Conservation (phyloP, 768 basidiomycete genomes). For the Suillus hirtellus region DNA sequence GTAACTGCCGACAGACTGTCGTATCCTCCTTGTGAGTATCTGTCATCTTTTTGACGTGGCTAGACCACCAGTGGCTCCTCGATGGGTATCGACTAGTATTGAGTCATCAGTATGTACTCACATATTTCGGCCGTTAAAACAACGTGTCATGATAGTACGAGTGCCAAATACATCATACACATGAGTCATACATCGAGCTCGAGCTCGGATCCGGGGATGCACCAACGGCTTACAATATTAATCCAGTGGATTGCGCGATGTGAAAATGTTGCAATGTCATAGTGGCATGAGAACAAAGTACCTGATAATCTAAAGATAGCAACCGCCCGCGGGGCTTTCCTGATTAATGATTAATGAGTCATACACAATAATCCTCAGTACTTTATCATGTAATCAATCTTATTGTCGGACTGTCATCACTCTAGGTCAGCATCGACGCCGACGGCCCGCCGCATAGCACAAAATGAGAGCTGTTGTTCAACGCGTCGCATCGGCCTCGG, state of each 20-base stretch:
- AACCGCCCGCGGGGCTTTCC: too few relatives aligned
- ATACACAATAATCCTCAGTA: neutral
- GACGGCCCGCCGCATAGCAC: neutral
- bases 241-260: too few relatives aligned
- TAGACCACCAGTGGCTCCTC: neutral
- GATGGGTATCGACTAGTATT: neutral
- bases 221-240: too few relatives aligned
- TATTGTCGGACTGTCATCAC: neutral
- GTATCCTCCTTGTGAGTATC: neutral
- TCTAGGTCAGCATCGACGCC: neutral
- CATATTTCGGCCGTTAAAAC: neutral
- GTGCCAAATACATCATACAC: neutral
- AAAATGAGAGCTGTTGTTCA: conserved; percentile 86
- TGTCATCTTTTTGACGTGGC: neutral
- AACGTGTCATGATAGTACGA: too few relatives aligned
- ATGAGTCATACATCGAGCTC: neutral
- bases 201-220: too few relatives aligned
- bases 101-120: neutral
- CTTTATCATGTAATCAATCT: neutral
- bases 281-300: too few relatives aligned
- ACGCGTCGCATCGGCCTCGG: conserved; percentile 82
- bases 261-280: too few relatives aligned
- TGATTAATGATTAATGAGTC: neutral
- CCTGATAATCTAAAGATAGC: too few relatives aligned
- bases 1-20: neutral